A percentile compares a stretch with the other conserved stretches of the same genome.
phyloP scores from a whole-genome alignment of 495 filamentous ascomycete genomes.

The Lasiosphaeria miniovina region DNA sequence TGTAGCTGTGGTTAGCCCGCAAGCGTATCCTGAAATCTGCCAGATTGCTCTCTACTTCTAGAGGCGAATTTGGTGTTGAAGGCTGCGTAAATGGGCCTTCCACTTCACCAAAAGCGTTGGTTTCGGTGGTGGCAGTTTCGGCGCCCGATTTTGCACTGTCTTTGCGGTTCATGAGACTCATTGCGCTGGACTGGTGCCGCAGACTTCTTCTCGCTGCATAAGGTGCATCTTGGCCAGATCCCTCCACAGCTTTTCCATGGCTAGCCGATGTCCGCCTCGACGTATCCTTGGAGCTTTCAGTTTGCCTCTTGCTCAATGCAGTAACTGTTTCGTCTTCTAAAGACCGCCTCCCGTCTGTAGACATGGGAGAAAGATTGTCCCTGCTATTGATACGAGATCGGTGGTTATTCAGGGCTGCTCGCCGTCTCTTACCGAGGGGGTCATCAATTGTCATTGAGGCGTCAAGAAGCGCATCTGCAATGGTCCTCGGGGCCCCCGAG shows the following conservation, averaged over 20 bases:
- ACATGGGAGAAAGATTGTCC: slow-evolving; percentile 38
- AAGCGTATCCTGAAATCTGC: slow-evolving; percentile 32
- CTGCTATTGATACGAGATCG: slow-evolving; percentile 44
- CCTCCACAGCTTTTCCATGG: slow-evolving; percentile 33
- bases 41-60: slow-evolving; percentile 29
- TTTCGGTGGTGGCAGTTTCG: slow-evolving; percentile 78
- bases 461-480: slow-evolving; percentile 87
- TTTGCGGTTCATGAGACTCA: slow-evolving; percentile 74
- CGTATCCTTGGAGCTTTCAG: slow-evolving; percentile 27
- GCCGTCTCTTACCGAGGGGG: slow-evolving; percentile 54
- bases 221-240: slow-evolving; percentile 38
- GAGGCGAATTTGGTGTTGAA: slow-evolving; percentile 23
- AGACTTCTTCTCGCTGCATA: slow-evolving; percentile 40
- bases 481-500: slow-evolving; percentile 62
- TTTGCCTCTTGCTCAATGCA: slow-evolving; percentile 24
- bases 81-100: slow-evolving; percentile 62
- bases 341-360: slow-evolving; percentile 28
- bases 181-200: slow-evolving; percentile 71
- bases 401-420: slow-evolving; percentile 52
- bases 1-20: slow-evolving; percentile 65
- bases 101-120: slow-evolving; percentile 79
- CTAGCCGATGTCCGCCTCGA: slow-evolving; percentile 29
- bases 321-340: slow-evolving; percentile 23
- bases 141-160: slow-evolving; percentile 76
- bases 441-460: slow-evolving; percentile 87